Evolutionary conservation across 768 basidiomycete genomes (phyloP).

Genomic region (Dioszegia hungarica): DNA sequence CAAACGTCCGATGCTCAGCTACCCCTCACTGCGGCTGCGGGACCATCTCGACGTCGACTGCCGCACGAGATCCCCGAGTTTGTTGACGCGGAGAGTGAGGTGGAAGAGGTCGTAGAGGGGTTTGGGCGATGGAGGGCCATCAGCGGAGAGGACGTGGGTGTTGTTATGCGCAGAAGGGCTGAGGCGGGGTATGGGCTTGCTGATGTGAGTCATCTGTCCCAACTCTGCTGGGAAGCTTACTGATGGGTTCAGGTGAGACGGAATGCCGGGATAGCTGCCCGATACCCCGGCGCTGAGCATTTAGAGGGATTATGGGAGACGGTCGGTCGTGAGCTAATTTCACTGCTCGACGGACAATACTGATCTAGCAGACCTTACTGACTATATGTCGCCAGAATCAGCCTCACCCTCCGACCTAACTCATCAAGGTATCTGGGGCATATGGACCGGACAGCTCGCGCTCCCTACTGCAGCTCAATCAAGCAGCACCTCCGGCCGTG

Average conservation of each 20-base stretch:
- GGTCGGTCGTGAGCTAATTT: slow-evolving; percentile 35
- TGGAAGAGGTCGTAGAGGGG: slow-evolving; percentile 18
- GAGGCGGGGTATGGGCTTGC: slow-evolving; percentile 42
- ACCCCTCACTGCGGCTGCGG: slow-evolving; percentile 1
- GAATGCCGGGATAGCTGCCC: slow-evolving; percentile 40
- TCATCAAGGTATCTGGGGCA: slow-evolving; percentile 37
- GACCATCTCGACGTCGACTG: slow-evolving; percentile 3
- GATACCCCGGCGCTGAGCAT: slow-evolving; percentile 28
- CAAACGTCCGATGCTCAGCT: neutral
- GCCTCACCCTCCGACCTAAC: slow-evolving; percentile 22
- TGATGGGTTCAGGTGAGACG: slow-evolving; percentile 25
- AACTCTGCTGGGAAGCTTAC: slow-evolving; percentile 3
- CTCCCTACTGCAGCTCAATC: neutral
- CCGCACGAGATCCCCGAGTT: slow-evolving; percentile 3
- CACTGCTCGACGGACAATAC: neutral
- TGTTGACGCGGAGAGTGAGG: slow-evolving; percentile 10
- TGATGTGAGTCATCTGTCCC: slow-evolving; percentile 27
- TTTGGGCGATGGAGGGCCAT: slow-evolving; percentile 12
- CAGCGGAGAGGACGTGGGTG: slow-evolving; percentile 31
- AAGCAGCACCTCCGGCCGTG: neutral
- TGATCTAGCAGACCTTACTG: slow-evolving; percentile 28
- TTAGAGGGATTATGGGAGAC: slow-evolving; percentile 40
- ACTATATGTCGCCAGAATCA: slow-evolving; percentile 33
- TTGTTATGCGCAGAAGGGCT: slow-evolving; percentile 37
- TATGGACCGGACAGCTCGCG: slow-evolving; percentile 27